phyloP scores from a whole-genome alignment of 2,329 filamentous ascomycete genomes.

The Seiridium cupressi region DNA sequence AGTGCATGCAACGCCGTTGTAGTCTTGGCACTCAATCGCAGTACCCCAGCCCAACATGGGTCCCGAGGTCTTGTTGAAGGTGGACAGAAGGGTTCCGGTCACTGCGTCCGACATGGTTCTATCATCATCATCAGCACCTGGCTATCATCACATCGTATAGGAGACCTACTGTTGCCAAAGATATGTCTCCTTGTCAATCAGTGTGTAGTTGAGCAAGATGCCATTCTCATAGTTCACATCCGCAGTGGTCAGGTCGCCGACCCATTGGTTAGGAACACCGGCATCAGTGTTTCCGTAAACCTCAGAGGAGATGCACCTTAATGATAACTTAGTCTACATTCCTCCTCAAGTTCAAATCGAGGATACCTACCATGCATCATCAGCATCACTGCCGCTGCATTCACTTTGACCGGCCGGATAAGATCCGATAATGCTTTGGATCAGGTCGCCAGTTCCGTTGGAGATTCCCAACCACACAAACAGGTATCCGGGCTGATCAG shows the following conservation, averaged over 20 bases:
- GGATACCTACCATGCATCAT: slow-evolving; percentile 9
- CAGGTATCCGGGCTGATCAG: slow-evolving; percentile 19
- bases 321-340: not conserved
- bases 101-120: slow-evolving; percentile 11
- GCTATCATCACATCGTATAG: not conserved
- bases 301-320: slow-evolving; percentile 23
- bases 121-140: not conserved
- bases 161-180: slow-evolving; percentile 17
- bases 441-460: slow-evolving; percentile 22
- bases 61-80: slow-evolving; percentile 18
- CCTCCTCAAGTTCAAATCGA: not conserved
- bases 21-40: slow-evolving; percentile 11
- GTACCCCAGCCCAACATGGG: slow-evolving; percentile 20
- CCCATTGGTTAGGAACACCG: slow-evolving; percentile 16
- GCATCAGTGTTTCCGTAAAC: slow-evolving; percentile 18
- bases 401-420: slow-evolving; percentile 19
- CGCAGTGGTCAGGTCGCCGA: slow-evolving; percentile 17
- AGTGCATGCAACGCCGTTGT: slow-evolving; percentile 7
- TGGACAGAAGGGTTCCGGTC: slow-evolving; percentile 16
- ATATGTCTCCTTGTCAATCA: slow-evolving; percentile 18
- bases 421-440: slow-evolving; percentile 13
- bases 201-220: slow-evolving; percentile 23
- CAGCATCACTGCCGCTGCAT: slow-evolving; percentile 17
- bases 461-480: slow-evolving; percentile 24
- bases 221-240: slow-evolving; percentile 19